phyloP scores from a whole-genome alignment of 2,329 filamentous ascomycete species.

The Hypoxylon sp. region DNA sequence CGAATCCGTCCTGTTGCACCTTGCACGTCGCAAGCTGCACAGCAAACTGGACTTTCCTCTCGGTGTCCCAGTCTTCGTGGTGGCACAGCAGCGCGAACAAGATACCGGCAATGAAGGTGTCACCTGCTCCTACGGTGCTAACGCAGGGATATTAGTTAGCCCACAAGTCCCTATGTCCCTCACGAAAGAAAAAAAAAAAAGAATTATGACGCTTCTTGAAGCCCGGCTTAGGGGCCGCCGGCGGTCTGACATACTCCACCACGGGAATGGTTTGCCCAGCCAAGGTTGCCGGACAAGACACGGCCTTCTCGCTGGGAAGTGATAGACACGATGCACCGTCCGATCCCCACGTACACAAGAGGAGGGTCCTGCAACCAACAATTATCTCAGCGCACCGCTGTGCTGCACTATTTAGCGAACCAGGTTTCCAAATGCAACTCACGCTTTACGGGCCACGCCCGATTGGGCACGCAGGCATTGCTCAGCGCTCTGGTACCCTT shows the following conservation, averaged over 20 bases:
- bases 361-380: constrained; percentile 54
- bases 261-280: constrained; percentile 60
- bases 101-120: constrained; percentile 82
- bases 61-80: constrained; percentile 63
- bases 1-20: constrained; percentile 76
- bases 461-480: constrained; percentile 53
- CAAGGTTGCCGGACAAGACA: constrained; percentile 62
- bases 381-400: constrained; percentile 49
- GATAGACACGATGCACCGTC: constrained; percentile 63
- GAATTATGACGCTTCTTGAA: neutral
- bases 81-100: constrained; percentile 72
- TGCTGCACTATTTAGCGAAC: constrained; percentile 45
- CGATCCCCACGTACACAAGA: constrained; percentile 63
- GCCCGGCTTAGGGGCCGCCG: constrained; percentile 20
- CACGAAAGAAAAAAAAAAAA: neutral
- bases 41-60: constrained; percentile 70
- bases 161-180: constrained; percentile 22
- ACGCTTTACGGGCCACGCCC: constrained; percentile 54
- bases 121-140: constrained; percentile 80
- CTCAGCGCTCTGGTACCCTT: constrained; percentile 52
- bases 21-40: constrained; percentile 78
- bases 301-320: constrained; percentile 54
- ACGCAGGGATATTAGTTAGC: constrained; percentile 46
- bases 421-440: constrained; percentile 48
- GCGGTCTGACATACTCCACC: constrained; percentile 69